Base-by-base conservation (phyloP, 2,329 filamentous ascomycete genomes). In the Thielaviopsis punctulata region DNA sequence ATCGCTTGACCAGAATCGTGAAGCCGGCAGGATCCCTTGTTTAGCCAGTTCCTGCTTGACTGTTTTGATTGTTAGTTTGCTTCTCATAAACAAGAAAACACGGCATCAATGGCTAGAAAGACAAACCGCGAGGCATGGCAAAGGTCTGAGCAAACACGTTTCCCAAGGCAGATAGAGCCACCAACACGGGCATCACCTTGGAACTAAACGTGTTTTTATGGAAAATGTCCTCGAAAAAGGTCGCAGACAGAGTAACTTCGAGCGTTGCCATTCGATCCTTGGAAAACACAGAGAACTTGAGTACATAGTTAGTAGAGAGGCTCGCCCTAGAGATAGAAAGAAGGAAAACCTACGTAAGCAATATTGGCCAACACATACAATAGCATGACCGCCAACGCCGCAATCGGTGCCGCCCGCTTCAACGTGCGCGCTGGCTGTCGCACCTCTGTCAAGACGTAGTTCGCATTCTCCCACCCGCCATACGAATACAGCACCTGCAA, bases 21-120 rank as follows among this genome's bases (percentile, higher is more conserved):
- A 78, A 52, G 73, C 82, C 0, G 82, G 82, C 13, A 86, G 60
- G 4, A 86, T 66, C 0, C 80, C 80, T 59, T 86, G 82, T 59
- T 82, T 83, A 1, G 77, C 82, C 45, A 86, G 68, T 62, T 85
- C 81, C 57, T 80, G 77, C 57, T 77, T 80, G 9, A 80, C 52
- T 54, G 36, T 24, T 19, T 33, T 19, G 43, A 19, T 19, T 8
- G 18, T 30, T 9, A 41, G 45, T 52, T 18, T 47, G 50, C 25
- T 39, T 7, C 23, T 21, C n/a, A n/a, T n/a, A n/a, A n/a, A n/a
- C n/a, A n/a, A n/a, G n/a, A 22, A 24, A 33, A 53, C 36, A 22
- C n/a, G 13, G 19, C 25, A 48, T 45, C 13, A 18, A n/a, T 24
- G 23, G 9, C 15, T 10, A 75, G 71, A 33, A 15, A 25, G n/a